Base-by-base conservation (phyloP, 176 grass and related monocot species). In the Musa schizocarpa region DNA sequence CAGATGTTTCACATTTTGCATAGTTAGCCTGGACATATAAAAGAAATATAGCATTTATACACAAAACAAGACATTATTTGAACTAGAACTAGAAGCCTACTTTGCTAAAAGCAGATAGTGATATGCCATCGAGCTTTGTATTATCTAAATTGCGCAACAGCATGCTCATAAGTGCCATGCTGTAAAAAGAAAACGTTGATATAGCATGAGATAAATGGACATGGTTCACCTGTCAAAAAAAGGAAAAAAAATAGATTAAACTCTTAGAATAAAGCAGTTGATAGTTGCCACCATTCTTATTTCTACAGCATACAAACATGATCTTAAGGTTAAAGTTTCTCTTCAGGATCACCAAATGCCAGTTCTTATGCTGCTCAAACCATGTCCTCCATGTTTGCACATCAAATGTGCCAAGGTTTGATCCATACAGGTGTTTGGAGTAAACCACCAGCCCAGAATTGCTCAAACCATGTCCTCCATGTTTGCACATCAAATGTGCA, bases 1-100 rank as follows among this genome's bases (percentile, higher is more conserved):
- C 65, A 27, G 77, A 50, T 77, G 86, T 86, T 69, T 83, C 82
- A 76, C 96, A 99, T 61, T 81, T 73, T 77, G 83, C 77, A 76
- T 82, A 93, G 26, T 80, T 80, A 81, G 64, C 82, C 91, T 95
- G 62, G 53, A 27, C 54, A 74, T 62, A 53, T 72, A 0, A 63
- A 61, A 73, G 52, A 66, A 70, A 86, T 55, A 81, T 75, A 78
- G 55, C 23, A 81, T 19, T 61, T 78, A 52, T 10, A 43, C 34
- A 43, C 3, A 43, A 43, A 43, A 43, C 34, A 43, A 6, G 34
- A 43, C 34, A 43, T 43, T 6, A 43, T 43, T 43, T 43, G 34
- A 43, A 43, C 34, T 43, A 0, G 34, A 43, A 5, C 3, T 43
- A 5, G 4, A 43, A 43, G 34, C 4, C 4, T 6, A 43, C 34